These are phyloP conservation scores for Suillus weaverae DNA, from an alignment of 768 basidiomycete species.

Conservation along the genomic window DNA sequence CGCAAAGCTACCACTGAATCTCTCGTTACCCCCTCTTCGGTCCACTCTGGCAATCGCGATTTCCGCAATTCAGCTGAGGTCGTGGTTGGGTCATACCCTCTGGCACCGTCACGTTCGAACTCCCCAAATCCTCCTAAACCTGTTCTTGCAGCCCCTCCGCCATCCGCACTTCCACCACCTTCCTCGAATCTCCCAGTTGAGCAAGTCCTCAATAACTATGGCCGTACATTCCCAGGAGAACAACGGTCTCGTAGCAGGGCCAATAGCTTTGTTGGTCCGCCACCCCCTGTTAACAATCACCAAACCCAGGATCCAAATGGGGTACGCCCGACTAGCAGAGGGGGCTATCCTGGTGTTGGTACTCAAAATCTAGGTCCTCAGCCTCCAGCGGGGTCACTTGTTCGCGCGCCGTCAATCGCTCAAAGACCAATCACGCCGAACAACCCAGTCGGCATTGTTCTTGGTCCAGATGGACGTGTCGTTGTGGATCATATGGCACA, in stretches of 20 bases:
- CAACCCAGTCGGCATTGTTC: constrained; percentile 77
- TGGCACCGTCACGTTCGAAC: constrained; percentile 60
- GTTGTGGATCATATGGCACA: constrained; percentile 77
- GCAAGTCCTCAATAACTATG: constrained; percentile 73
- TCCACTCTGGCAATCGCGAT: constrained; percentile 42
- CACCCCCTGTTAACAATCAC: constrained; percentile 28
- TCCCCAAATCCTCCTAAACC: constrained; percentile 77
- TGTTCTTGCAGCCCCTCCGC: constrained; percentile 71
- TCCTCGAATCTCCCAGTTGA: constrained; percentile 60
- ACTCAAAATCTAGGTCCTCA: constrained; percentile 66
- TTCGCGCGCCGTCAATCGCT: constrained; percentile 28
- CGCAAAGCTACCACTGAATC: constrained; percentile 26
- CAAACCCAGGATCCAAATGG: constrained; percentile 41
- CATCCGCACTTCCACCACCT: constrained; percentile 33
- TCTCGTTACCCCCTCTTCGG: constrained; percentile 25
- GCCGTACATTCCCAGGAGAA: constrained; percentile 88
- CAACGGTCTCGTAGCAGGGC: constrained; percentile 57
- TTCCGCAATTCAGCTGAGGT: constrained; percentile 75
- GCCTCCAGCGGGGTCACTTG: constrained; percentile 36
- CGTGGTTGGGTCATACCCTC: constrained; percentile 78
- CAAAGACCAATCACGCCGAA: constrained; percentile 65
- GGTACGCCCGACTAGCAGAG: constrained; percentile 54
- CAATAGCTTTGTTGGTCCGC: constrained; percentile 44
- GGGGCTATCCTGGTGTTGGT: constrained; percentile 82
- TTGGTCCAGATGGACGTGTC: constrained; percentile 81